Percentiles rank a stretch among this genome's conserved stretches.
Evolutionary conservation across 2,329 filamentous ascomycete species (phyloP).

Genomic region (Pseudocercospora pini-densiflorae): DNA sequence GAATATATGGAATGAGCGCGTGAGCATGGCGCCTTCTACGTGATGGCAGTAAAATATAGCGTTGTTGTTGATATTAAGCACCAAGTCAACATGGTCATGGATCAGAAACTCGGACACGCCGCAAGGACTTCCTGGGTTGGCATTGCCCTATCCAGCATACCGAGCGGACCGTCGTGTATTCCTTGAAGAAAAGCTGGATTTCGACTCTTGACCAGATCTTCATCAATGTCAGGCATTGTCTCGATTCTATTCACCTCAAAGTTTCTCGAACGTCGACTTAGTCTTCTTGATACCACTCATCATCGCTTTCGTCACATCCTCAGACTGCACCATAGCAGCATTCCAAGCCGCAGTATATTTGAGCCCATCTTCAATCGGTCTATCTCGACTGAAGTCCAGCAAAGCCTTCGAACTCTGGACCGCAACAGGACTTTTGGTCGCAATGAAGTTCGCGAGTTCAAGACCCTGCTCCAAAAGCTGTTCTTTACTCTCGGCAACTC

Average conservation of each 20-base stretch:
- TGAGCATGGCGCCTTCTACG: not conserved
- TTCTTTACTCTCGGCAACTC: slow-evolving; percentile 64
- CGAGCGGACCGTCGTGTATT: not conserved
- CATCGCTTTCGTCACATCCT: slow-evolving; percentile 31
- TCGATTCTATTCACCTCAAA: slow-evolving; percentile 14
- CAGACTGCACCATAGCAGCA: slow-evolving; percentile 30
- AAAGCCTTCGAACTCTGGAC: slow-evolving; percentile 87
- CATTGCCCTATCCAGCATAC: not conserved
- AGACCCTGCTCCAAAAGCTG: slow-evolving; percentile 66
- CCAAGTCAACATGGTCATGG: not conserved
- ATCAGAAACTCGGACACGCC: not conserved
- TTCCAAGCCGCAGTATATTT: slow-evolving; percentile 32
- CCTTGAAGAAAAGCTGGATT: too few relatives aligned
- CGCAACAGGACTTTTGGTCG: slow-evolving; percentile 83
- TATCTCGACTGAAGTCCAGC: slow-evolving; percentile 79
- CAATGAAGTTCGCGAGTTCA: slow-evolving; percentile 67
- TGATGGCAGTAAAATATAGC: not conserved
- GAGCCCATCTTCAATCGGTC: slow-evolving; percentile 66
- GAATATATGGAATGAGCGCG: not conserved
- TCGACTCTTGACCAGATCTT: not conserved
- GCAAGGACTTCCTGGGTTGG: not conserved
- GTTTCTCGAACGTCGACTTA: slow-evolving; percentile 31
- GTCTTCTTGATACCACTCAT: slow-evolving; percentile 30
- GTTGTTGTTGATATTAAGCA: not conserved
- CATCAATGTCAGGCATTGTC: not conserved